A percentile compares a stretch with the other conserved stretches of the same genome.
Conservation (phyloP, 495 filamentous ascomycete species). For the Aspergillus saccharolyticus region DNA sequence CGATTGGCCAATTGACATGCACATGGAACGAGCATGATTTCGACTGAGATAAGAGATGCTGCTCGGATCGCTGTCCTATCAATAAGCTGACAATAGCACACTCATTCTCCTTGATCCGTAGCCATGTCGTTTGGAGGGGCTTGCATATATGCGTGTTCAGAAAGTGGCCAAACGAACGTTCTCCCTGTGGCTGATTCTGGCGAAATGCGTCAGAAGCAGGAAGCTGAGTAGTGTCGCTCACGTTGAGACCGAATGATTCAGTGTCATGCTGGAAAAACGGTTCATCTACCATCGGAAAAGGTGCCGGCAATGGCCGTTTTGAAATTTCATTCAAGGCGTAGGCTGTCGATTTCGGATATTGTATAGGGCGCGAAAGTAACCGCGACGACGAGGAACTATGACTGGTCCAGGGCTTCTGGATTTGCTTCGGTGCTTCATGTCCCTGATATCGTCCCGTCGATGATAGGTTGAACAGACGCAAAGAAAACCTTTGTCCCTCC, state of each 20-base stretch:
- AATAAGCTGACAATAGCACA: not conserved
- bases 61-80: not conserved
- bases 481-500: not conserved
- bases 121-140: not conserved
- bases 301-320: slow-evolving; percentile 12
- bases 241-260: not conserved
- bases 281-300: slow-evolving; percentile 13
- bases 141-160: not conserved
- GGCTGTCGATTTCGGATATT: slow-evolving; percentile 1
- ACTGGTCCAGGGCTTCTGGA: not conserved
- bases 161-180: not conserved
- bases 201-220: not conserved
- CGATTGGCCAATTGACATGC: not conserved
- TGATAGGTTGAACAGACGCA: not conserved
- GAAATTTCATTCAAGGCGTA: slow-evolving; percentile 7
- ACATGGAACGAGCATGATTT: not conserved
- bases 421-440: not conserved
- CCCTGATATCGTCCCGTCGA: not conserved
- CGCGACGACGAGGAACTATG: slow-evolving; percentile 5
- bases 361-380: slow-evolving; percentile 2
- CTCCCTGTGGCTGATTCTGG: not conserved
- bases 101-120: not conserved
- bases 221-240: not conserved
- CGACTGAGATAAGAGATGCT: not conserved
- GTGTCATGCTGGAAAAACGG: slow-evolving; percentile 8